A percentile compares a stretch with the other conserved stretches of the same genome.
Evolutionary conservation across 1,139 yeast species (phyloP).

Genomic region (Sugiyamaella castrensis): DNA sequence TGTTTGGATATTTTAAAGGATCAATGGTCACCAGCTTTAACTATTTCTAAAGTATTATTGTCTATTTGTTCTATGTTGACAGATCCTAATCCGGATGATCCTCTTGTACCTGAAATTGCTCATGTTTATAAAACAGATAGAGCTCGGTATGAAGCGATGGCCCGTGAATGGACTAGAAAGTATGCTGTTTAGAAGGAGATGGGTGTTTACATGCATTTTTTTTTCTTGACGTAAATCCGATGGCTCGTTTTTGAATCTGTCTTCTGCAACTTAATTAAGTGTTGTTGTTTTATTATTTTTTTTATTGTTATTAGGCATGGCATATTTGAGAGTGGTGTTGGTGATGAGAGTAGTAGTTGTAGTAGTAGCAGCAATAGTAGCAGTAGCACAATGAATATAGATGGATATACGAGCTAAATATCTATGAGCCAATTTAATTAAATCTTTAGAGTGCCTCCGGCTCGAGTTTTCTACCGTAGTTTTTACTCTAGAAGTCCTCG

Average conservation of each 20-base stretch:
- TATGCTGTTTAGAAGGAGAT: slow-evolving; percentile 67
- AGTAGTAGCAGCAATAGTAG: too few relatives aligned
- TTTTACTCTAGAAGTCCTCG: too few relatives aligned
- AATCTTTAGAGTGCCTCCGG: too few relatives aligned
- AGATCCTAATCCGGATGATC: slow-evolving; percentile 99
- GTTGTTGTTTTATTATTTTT: not conserved
- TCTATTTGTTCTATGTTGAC: slow-evolving; percentile 89
- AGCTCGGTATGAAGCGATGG: slow-evolving; percentile 92
- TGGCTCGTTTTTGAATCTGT: not conserved
- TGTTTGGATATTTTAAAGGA: slow-evolving; percentile 83
- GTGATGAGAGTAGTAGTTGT: not conserved
- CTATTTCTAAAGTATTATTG: slow-evolving; percentile 82
- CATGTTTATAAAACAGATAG: slow-evolving; percentile 94
- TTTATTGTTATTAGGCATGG: not conserved
- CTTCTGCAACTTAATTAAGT: not conserved
- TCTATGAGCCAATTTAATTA: too few relatives aligned
- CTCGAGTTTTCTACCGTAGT: too few relatives aligned
- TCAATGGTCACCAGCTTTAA: slow-evolving; percentile 89
- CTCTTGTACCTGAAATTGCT: slow-evolving; percentile 97
- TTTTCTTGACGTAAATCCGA: not conserved
- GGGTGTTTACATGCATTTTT: too few relatives aligned
- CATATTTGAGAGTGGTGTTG: not conserved
- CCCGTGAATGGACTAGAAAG: slow-evolving; percentile 98
- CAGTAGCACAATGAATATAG: too few relatives aligned
- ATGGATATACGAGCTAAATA: too few relatives aligned